These are phyloP conservation scores for Fusarium ambrosium DNA, from an alignment of 2,329 filamentous ascomycete genomes.

Conservation along the genomic window DNA sequence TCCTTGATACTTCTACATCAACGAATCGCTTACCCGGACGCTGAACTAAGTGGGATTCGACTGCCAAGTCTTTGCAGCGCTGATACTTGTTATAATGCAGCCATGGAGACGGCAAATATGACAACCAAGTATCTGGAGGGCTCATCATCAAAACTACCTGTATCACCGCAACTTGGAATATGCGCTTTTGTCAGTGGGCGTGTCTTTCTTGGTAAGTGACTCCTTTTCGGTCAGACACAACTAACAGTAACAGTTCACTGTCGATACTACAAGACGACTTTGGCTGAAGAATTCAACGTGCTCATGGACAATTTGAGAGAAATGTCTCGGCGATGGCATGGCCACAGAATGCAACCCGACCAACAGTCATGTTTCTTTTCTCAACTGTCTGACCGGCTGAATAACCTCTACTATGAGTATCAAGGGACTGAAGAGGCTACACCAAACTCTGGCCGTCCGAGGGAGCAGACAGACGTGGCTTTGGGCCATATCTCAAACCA, in stretches of 20 bases:
- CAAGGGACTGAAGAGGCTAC: not conserved
- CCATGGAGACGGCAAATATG: constrained; percentile 60
- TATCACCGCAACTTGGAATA: not conserved
- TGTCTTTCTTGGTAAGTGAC: not conserved
- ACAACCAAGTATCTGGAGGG: constrained; percentile 59
- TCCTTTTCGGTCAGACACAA: not conserved
- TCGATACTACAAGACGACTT: not conserved
- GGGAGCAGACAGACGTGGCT: not conserved
- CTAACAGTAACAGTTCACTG: not conserved
- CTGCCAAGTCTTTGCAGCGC: constrained; percentile 58
- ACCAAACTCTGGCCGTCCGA: not conserved
- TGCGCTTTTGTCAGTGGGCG: constrained; percentile 1
- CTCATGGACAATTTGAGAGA: not conserved
- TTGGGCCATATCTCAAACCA: not conserved
- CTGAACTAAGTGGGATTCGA: not conserved
- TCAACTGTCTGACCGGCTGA: not conserved
- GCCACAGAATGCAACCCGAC: not conserved
- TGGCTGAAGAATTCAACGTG: not conserved
- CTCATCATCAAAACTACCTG: constrained; percentile 12
- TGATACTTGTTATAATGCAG: constrained; percentile 61
- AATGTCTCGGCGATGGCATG: not conserved
- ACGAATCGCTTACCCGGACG: constrained; percentile 55
- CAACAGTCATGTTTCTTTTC: not conserved
- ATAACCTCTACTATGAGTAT: not conserved
- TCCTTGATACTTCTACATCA: constrained; percentile 64